These are phyloP conservation scores for Trichoderma sp. DNA, from an alignment of 2,329 filamentous ascomycete species.

Conservation along the genomic window DNA sequence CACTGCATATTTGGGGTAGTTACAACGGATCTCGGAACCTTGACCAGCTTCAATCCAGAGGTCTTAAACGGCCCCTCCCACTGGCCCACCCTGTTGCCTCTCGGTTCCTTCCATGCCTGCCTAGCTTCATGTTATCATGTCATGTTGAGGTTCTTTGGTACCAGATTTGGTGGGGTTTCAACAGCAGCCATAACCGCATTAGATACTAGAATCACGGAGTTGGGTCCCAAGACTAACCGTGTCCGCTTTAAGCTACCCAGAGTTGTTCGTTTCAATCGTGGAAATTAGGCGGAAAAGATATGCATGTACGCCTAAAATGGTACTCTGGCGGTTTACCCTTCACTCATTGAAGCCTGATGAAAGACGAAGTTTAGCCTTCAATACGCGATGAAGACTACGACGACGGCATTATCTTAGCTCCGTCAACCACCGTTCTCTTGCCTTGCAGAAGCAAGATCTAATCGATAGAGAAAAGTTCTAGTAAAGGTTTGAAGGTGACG, in stretches of 20 bases:
- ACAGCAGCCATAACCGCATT: neutral
- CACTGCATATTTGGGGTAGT: neutral
- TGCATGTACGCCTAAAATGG: neutral
- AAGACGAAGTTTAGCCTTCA: neutral
- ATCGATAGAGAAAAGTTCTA: neutral
- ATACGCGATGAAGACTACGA: neutral
- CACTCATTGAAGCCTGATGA: neutral
- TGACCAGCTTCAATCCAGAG: neutral
- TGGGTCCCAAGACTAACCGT: neutral
- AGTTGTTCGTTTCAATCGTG: neutral
- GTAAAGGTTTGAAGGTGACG: neutral
- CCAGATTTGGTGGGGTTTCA: neutral
- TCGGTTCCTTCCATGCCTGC: neutral
- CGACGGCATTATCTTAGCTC: neutral
- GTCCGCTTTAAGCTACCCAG: neutral
- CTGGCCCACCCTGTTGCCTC: neutral
- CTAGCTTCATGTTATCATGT: neutral
- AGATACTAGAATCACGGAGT: neutral
- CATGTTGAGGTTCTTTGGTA: neutral
- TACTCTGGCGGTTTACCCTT: neutral
- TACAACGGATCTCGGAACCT: neutral
- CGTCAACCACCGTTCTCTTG: neutral
- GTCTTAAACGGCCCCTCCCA: neutral
- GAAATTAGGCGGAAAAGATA: neutral
- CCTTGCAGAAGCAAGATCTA: neutral